Evolutionary conservation across 1,139 yeast genomes (phyloP).

Genomic region (Yamadazyma atmosphaerica): DNA sequence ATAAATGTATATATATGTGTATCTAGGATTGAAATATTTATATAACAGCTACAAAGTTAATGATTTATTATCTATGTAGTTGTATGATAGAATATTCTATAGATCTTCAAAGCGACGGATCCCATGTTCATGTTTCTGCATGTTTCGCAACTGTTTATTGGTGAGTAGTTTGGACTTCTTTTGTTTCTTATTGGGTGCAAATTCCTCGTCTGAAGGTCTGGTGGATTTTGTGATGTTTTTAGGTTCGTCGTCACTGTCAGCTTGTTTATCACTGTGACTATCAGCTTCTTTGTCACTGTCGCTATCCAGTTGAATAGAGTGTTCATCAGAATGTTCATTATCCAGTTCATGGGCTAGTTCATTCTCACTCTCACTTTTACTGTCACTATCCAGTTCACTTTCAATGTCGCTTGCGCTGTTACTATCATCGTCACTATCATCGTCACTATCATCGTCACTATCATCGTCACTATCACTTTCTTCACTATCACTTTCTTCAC

Average conservation of each 20-base stretch:
- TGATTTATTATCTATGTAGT: no score
- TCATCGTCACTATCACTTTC: constrained; percentile 18
- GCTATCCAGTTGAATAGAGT: no score
- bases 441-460: constrained; percentile 3
- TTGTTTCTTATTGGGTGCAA: constrained; percentile 26
- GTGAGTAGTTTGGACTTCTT: constrained; percentile 37
- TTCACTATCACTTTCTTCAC: constrained; percentile 13
- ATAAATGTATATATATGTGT: no score
- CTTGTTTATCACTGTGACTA: constrained; percentile 15
- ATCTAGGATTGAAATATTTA: no score
- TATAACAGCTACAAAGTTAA: no score
- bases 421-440: constrained; percentile 1
- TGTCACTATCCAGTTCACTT: constrained; percentile 9
- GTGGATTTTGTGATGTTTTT: no score
- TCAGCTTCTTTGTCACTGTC: constrained; percentile 14
- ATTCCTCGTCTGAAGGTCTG: constrained; percentile 5
- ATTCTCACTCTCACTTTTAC: constrained; percentile 10
- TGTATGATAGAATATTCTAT: constrained; percentile 18
- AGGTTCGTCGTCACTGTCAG: not conserved
- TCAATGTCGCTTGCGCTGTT: constrained; percentile 9
- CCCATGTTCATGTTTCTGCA: constrained; percentile 63
- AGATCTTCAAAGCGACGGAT: constrained; percentile 67
- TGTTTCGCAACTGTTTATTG: constrained; percentile 47
- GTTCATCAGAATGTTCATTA: not conserved
- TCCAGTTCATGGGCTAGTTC: no score